phyloP scores from a whole-genome alignment of 768 basidiomycete genomes.

The Tulasnella sp. region DNA sequence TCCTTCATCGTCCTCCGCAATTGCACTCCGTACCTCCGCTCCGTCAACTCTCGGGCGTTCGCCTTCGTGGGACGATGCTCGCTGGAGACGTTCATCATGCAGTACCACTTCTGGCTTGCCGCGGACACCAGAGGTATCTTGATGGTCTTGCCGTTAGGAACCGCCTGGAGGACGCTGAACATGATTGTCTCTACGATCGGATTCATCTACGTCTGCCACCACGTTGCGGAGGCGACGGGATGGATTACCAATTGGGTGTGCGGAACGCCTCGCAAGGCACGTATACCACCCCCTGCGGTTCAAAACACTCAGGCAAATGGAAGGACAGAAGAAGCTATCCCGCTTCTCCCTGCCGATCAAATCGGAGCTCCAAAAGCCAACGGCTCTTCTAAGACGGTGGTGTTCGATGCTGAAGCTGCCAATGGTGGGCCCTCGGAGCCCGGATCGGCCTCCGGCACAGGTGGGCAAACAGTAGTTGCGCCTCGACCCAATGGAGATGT shows the following conservation, averaged over 20 bases:
- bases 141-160: slow-evolving; percentile 63
- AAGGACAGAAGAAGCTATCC: slow-evolving; percentile 6
- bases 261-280: slow-evolving; percentile 30
- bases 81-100: slow-evolving; percentile 85
- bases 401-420: background rate
- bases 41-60: slow-evolving; percentile 59
- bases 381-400: background rate
- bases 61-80: slow-evolving; percentile 81
- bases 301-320: background rate
- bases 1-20: slow-evolving; percentile 73
- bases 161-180: slow-evolving; percentile 65
- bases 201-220: slow-evolving; percentile 75
- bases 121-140: slow-evolving; percentile 77
- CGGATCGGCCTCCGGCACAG: background rate
- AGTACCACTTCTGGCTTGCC: slow-evolving; percentile 82
- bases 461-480: background rate
- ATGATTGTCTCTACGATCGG: slow-evolving; percentile 64
- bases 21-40: slow-evolving; percentile 60
- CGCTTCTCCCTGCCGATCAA: slow-evolving; percentile 1
- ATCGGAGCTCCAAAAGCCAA: background rate
- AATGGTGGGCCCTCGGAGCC: background rate
- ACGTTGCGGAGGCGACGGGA: slow-evolving; percentile 65
- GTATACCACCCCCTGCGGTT: background rate
- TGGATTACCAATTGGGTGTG: slow-evolving; percentile 51
- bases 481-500: background rate